Base-by-base conservation (phyloP, 225 moss, liverwort and hornwort genomes). In the Rhytidiadelphus loreus region DNA sequence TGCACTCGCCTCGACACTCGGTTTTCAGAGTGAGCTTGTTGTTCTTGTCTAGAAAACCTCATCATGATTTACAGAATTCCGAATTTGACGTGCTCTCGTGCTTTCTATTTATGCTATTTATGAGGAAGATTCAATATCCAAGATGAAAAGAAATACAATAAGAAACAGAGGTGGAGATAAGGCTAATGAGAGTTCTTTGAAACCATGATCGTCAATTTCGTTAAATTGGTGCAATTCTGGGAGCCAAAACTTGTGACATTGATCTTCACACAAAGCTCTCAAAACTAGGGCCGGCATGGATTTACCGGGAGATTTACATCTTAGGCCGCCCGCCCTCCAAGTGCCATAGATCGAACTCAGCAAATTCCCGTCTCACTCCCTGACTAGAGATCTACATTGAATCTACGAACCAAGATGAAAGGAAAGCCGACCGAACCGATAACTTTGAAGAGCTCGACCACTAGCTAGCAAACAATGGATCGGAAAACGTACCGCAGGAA, bases 401-500 rank as follows among this genome's bases (percentile, higher is more conserved):
- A 33, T 50, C 82, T 50, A 17, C 22, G 11, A 62, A 35, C 30
- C 62, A 46, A 18, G 52, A 26, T 17, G 32, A 37, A 64, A 50
- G 12, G 63, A 33, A 61, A 62, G 7, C 17, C 48, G 64, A 46
- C 29, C 21, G 20, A 80, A 60, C 56, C 13, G 13, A 44, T 30
- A 30, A 8, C 33, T 24, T 62, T 46, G 12, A 37, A 82, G 50
- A 50, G 50, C 64, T 64, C 37, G 59, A 80, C 41, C 43, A 8
- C 21, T 21, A 46, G n/a, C 41, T 37, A 65, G 84, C 9, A 29
- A 56, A 30, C 52, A 59, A 29, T 64, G 41, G 20, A 48, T 74
- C 48, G 32, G 33, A 22, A 24, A 33, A 35, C 66, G 39, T 80
- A 92, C 97, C 70, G 64, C 71, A 35, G 58, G 32, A 86, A 98